Base-by-base conservation (phyloP, 352 stramenopile genomes). In the Phytophthora vignae region DNA sequence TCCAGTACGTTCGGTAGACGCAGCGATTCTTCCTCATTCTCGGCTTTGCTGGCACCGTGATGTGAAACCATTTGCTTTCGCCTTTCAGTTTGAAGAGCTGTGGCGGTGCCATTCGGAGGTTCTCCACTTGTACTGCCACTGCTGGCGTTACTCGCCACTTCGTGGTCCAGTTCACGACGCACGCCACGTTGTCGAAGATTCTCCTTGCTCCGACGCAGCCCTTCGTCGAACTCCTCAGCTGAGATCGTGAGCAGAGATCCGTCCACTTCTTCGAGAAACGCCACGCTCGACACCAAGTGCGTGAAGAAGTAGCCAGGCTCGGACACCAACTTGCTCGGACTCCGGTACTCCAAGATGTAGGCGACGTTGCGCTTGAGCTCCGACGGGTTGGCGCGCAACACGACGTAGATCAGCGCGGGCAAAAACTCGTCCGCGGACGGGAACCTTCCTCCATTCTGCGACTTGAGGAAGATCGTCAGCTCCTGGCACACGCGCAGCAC, bases 241-340 rank as follows among this genome's bases (percentile, higher is more conserved):
- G 83, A 85, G 49, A 96, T 96, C 0, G 85, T 94, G 7, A 96
- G 76, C 15, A 82, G 66, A 10, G 86, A 86, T 9, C 83, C 82
- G 60, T 94, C 83, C 19, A 95, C 78, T 27, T 94, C 80, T 42
- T 96, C 89, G 0, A 96, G 52, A 46, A 96, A 96, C 9, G 84
- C 85, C 2, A 96, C 76, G 44, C 83, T 93, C 10, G 87, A 95
- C 33, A 93, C 80, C 14, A 98, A 60, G 60, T 98, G 90, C 8
- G 94, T 98, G 67, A 98, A 95, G 59, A 97, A 97, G 56, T 98
- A 98, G 1, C 94, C 92, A 3, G 90, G 88, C 71, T 98, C 93
- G 1, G 91, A 97, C 21, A 97, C 78, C 10, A 98, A 64, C 29
- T 90, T 84, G 2, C 63, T 76, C 4, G 84, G 84, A 56, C 74